Conservation (phyloP, 148 eudicot genomes). For the Polygonum aviculare region DNA sequence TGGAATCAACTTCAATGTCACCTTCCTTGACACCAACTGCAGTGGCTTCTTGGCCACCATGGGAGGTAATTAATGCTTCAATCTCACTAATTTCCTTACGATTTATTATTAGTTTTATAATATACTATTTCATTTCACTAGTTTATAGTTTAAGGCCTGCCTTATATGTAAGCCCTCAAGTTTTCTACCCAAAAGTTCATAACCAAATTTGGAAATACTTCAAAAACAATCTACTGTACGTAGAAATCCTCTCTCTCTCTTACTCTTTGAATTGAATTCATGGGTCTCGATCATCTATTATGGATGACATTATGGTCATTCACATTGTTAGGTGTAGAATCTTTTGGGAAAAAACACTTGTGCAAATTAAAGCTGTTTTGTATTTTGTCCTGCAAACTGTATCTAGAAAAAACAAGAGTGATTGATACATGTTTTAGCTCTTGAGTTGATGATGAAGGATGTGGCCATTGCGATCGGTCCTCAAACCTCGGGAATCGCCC, state of each 20-base stretch:
- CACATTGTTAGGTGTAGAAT: too few species aligned
- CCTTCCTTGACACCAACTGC: slow-evolving; percentile 61
- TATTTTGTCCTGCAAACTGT: too few species aligned
- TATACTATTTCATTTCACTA: too few species aligned
- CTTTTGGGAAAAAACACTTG: background rate
- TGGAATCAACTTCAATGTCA: slow-evolving; percentile 43
- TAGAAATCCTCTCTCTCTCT: too few species aligned
- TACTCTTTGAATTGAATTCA: too few species aligned
- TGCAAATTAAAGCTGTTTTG: background rate
- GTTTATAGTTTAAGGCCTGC: too few species aligned
- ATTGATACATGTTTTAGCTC: slow-evolving; percentile 31
- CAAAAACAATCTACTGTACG: too few species aligned
- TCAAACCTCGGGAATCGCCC: slow-evolving; percentile 70
- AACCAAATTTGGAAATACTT: background rate
- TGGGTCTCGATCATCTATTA: background rate
- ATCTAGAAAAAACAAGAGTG: background rate
- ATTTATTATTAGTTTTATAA: too few species aligned
- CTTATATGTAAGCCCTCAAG: too few species aligned
- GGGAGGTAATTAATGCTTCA: slow-evolving; percentile 39
- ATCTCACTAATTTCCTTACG: background rate
- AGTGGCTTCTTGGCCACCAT: slow-evolving; percentile 71
- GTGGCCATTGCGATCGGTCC: slow-evolving; percentile 65
- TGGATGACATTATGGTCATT: background rate
- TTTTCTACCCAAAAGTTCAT: background rate
- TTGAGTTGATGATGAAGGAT: slow-evolving; percentile 60